Evolutionary conservation across 305 asterid genomes (phyloP).

Genomic region (Salvia sclarea): DNA sequence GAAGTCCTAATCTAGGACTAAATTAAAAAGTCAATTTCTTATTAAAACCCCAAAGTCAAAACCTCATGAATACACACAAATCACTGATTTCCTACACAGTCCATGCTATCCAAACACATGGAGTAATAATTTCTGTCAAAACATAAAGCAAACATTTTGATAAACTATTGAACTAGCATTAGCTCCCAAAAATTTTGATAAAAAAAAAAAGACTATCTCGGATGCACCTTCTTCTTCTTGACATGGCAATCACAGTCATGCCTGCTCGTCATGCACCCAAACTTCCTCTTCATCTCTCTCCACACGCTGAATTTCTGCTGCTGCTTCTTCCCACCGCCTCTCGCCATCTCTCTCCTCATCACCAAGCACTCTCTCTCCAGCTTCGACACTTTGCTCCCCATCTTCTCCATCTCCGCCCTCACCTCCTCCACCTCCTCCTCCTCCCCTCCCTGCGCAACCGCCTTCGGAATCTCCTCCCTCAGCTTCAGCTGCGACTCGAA

Average conservation of each 20-base stretch:
- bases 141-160: too few relatives aligned
- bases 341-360: conserved; percentile 66
- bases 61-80: too few relatives aligned
- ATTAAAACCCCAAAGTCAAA: too few relatives aligned
- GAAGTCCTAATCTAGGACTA: too few relatives aligned
- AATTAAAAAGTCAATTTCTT: too few relatives aligned
- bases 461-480: conserved; percentile 45
- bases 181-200: too few relatives aligned
- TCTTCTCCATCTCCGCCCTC: conserved; percentile 56
- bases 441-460: conserved; percentile 19
- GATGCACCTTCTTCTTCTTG: conserved; percentile 68
- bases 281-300: conserved; percentile 88
- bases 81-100: too few relatives aligned
- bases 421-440: conserved; percentile 55
- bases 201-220: too few relatives aligned
- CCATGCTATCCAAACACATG: too few relatives aligned
- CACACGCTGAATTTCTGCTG: conserved; percentile 53
- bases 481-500: conserved; percentile 62
- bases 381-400: conserved; percentile 7
- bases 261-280: conserved; percentile 57
- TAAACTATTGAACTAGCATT: too few relatives aligned
- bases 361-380: conserved; percentile 60
- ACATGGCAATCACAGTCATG: conserved; percentile 61
- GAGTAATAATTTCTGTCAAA: too few relatives aligned
- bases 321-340: conserved; percentile 22